Base-by-base conservation (phyloP, 768 basidiomycete species). In the Suillus bovinus region DNA sequence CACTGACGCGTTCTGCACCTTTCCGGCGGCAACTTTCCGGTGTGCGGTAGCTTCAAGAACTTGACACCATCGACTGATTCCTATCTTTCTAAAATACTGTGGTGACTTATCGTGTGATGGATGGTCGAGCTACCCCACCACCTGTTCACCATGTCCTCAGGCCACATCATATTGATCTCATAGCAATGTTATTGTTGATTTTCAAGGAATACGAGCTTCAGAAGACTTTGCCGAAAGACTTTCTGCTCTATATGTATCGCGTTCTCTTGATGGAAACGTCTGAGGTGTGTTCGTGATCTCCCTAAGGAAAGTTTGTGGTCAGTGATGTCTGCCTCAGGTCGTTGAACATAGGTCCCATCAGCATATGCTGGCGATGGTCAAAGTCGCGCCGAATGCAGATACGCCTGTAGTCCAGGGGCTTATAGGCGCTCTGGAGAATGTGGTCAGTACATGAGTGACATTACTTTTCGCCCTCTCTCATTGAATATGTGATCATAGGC, bases 81-180 rank as follows among this genome's bases (percentile, higher is more conserved):
- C n/a, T 22, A 8, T 22, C 33, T n/a, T n/a, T 31, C 10, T 11
- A 20, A 16, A 27, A 16, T 49, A 29, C 54, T 24, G 36, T 38
- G 36, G 10, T 56, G 20, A 20, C 5, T 14, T 24, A 63, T 34
- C 47, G 50, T n/a, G 59, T 38, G 31, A 74, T 74, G 74, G 69
- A 74, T n/a, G 62, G 71, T 64, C 64, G 54, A 58, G 69, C 66
- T 38, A 78, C 80, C 24, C 85, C 84, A 59, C 85, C 87, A 9
- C 86, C 88, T 1, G 81, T 83, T 8, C 83, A 86, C 58, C 88
- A 91, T 73, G 79, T 86, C 61, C 80, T 94, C 33, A 81, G 86
- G 60, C 90, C 92, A 1, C 92, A 94, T 68, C 93, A 94, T 70
- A 78, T 94, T 57, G 82, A 82, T 55, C 77, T 93, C 17, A 78